Conservation (phyloP, 176 grass and related monocot genomes). For the Musa schizocarpa region DNA sequence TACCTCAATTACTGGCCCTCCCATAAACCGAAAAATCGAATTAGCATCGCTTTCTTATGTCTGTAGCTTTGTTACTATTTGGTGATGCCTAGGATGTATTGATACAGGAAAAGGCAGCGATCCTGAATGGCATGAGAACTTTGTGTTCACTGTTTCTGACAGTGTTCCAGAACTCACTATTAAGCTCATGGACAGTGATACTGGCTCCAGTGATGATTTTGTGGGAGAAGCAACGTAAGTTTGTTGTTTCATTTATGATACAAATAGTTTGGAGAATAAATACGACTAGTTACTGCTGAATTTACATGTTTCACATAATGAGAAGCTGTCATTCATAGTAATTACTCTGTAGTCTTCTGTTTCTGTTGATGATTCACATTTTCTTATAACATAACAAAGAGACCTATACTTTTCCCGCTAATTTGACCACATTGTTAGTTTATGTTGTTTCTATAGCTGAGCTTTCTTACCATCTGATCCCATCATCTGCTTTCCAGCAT, state of each 20-base stretch:
- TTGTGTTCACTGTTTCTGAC: constrained; percentile 72
- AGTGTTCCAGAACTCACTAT: constrained; percentile 45
- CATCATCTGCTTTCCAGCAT: constrained; percentile 27
- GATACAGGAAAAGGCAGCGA: constrained; percentile 67
- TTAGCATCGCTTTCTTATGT: too few species aligned
- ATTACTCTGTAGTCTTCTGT: too few species aligned
- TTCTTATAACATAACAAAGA: too few species aligned
- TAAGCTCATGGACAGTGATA: constrained; percentile 82
- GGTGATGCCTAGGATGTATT: neutral
- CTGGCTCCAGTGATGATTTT: constrained; percentile 50
- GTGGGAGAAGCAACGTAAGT: constrained; percentile 80
- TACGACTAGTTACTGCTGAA: neutral
- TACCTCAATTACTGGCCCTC: too few species aligned
- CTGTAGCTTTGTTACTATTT: too few species aligned
- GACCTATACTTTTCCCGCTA: too few species aligned
- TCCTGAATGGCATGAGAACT: constrained; percentile 93
- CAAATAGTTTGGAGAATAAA: neutral
- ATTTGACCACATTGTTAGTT: too few species aligned
- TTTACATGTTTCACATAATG: neutral
- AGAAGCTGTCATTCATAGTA: neutral
- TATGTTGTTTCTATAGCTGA: too few species aligned
- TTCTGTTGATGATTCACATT: too few species aligned
- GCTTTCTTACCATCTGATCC: neutral
- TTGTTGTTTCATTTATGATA: neutral
- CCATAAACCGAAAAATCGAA: too few species aligned